Evolutionary conservation across 352 stramenopile species (phyloP), one percentile per base, ranked within the genome.

Genomic region (Phytopythium oedochilum): DNA sequence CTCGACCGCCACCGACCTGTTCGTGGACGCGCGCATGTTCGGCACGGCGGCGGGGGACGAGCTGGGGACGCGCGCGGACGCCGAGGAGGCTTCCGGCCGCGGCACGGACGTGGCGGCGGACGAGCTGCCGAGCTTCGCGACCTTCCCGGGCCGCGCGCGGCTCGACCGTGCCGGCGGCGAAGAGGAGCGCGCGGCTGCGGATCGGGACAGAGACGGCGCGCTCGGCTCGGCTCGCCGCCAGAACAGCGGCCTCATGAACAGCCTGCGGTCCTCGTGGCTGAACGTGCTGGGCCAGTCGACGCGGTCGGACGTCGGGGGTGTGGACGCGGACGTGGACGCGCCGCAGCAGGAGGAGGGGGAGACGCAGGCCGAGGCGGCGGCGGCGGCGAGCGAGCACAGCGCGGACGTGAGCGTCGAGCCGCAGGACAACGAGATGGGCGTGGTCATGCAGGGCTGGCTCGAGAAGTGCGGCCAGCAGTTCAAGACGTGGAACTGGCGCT

Each of bases 401-500:
- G 53, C 70, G 1, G 75, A 85, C 28, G 64, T 81, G 36, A 47
- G 48, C 2, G 55, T 83, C 20, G 53, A 49, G 12, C 53, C 73
- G 10, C 61, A 83, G 55, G 73, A 86, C 49, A 54, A 80, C 28
- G 77, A 82, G 49, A 79, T 84, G 65, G 83, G 73, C 20, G 66
- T 94, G 29, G 70, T 93, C 8, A 91, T 91, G 68, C 76, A 92
- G 43, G 86, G 86, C 17, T 95, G 86, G 86, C 78, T 95, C 35
- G 79, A 95, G 48, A 95, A 95, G 59, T 94, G 86, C 55, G 83
- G 86, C 2, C 82, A 92, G 64, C 81, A 89, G 54, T 91, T 95
- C 64, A 94, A 95, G 75, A 93, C 86, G 47, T 94, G 86, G 86
- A 92, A 95, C 59, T 92, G 76, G 83, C 81, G 83, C 39, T 94